Percentiles rank a stretch among this genome's conserved stretches.
Conservation (phyloP, 129 eudicot species). For the Artemisia argyi region DNA sequence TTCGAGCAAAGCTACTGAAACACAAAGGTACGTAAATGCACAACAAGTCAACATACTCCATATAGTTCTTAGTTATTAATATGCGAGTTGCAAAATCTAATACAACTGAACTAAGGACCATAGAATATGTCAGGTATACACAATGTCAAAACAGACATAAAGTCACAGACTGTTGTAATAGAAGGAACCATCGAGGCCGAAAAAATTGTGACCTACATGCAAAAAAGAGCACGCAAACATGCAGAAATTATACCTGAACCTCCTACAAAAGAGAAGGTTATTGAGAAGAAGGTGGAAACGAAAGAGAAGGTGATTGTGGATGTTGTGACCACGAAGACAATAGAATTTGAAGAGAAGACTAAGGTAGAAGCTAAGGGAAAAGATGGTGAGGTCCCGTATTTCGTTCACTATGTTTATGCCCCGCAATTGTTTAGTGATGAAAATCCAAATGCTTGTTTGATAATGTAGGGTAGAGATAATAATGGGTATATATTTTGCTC, state of each 20-base stretch:
- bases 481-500: too few relatives aligned
- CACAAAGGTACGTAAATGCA: conserved; percentile 86
- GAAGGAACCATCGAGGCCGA: conserved; percentile 76
- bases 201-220: conserved; percentile 62
- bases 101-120: not conserved
- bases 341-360: conserved; percentile 51
- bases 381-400: conserved; percentile 66
- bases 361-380: conserved; percentile 61
- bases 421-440: conserved; percentile 96
- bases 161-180: conserved; percentile 70
- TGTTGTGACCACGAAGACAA: conserved; percentile 30
- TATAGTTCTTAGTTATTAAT: not conserved
- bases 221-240: conserved; percentile 58
- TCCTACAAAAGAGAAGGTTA: conserved; percentile 29
- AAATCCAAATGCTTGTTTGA: conserved; percentile 84
- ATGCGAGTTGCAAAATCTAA: not conserved
- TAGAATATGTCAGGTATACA: conserved; percentile 55
- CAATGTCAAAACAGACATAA: conserved; percentile 68
- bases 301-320: conserved; percentile 40
- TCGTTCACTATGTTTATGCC: conserved; percentile 88
- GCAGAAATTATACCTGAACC: conserved; percentile 59
- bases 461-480: conserved; percentile 41
- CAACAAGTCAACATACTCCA: not conserved
- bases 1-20: conserved; percentile 50
- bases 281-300: conserved; percentile 29